Conservation (phyloP, 2,329 filamentous ascomycete genomes). For the Cucurbitaria berberidis region DNA sequence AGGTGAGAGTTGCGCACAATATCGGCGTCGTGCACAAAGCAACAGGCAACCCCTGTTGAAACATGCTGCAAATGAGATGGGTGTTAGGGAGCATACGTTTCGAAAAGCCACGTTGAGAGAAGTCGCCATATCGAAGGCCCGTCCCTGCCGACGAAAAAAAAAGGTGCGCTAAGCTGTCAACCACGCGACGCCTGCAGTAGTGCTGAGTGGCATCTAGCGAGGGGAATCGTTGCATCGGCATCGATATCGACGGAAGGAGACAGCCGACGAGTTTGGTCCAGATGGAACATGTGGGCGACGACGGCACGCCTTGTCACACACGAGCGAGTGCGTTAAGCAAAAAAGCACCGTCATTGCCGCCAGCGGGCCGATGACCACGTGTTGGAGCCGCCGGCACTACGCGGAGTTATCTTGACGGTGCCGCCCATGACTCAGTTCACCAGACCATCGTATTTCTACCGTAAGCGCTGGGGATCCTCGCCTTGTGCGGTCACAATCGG, state of each 20-base stretch:
- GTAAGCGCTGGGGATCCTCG: conserved; percentile 31
- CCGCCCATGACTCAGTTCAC: conserved; percentile 35
- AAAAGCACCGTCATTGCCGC: conserved; percentile 34
- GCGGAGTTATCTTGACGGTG: conserved; percentile 33
- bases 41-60: conserved; percentile 27
- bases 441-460: conserved; percentile 23
- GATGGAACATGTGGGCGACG: conserved; percentile 3
- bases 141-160: conserved; percentile 17
- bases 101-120: conserved; percentile 21
- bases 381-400: conserved; percentile 29
- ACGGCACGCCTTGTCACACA: conserved; percentile 13
- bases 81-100: conserved; percentile 24
- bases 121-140: conserved; percentile 5
- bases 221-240: conserved; percentile 6
- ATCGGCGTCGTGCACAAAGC: conserved; percentile 26
- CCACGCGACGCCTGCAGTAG: conserved; percentile 23
- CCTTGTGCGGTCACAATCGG: conserved; percentile 13
- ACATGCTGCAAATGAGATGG: conserved; percentile 31
- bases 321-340: conserved; percentile 3
- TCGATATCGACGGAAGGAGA: neutral
- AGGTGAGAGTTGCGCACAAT: conserved; percentile 17
- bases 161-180: conserved; percentile 12
- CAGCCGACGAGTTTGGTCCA: neutral
- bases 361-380: conserved; percentile 43
- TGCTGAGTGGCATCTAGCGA: conserved; percentile 8